These are phyloP conservation scores for Cryptococcus sp. DNA, from an alignment of 1,284 basidiomycete genomes.

Conservation along the genomic window DNA sequence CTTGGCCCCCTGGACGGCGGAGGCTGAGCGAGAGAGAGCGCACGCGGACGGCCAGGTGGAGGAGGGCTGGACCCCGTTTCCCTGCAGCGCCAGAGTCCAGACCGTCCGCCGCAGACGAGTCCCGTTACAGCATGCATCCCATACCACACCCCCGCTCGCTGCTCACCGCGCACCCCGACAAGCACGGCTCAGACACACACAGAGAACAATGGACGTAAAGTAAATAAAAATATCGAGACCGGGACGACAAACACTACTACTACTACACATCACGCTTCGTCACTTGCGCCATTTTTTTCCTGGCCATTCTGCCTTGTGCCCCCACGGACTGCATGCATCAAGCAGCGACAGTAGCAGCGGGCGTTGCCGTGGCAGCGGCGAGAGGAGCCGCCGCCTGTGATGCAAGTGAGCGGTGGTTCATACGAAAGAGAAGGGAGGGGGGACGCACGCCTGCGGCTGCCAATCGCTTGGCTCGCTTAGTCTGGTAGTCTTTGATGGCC, in stretches of 20 bases:
- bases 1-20: neutral
- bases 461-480: slow-evolving; percentile 61
- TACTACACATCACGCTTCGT: too few relatives aligned
- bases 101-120: too few relatives aligned
- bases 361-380: neutral
- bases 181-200: too few relatives aligned
- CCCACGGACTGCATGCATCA: neutral
- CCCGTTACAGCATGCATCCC: too few relatives aligned
- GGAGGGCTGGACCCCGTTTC: neutral
- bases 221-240: too few relatives aligned
- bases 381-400: slow-evolving; percentile 1
- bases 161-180: too few relatives aligned
- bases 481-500: slow-evolving; percentile 86
- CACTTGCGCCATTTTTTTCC: too few relatives aligned
- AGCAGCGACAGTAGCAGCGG: neutral
- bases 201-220: too few relatives aligned
- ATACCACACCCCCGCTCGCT: too few relatives aligned
- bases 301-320: too few relatives aligned
- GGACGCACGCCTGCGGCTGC: slow-evolving; percentile 23
- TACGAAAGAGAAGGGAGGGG: neutral
- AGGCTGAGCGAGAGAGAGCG: neutral
- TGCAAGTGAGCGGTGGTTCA: neutral
- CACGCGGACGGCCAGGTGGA: neutral
- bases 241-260: too few relatives aligned
- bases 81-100: neutral